phyloP scores from a whole-genome alignment of 2,329 filamentous ascomycete genomes.

The Cladophialophora psammophila region DNA sequence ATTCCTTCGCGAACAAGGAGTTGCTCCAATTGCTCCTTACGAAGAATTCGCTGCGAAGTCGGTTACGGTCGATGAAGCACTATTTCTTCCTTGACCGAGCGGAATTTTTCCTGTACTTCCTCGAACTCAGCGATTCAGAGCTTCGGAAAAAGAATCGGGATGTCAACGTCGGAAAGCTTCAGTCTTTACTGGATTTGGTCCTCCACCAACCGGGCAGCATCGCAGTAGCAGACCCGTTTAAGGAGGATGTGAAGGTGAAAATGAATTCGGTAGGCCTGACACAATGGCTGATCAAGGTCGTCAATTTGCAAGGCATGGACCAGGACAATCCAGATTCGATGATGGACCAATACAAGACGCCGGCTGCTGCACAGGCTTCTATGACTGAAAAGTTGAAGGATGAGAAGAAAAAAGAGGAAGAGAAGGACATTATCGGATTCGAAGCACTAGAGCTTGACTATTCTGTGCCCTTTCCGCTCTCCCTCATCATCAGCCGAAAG shows the following conservation, averaged over 20 bases:
- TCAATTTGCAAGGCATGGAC: conserved; percentile 95
- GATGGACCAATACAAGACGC: conserved; percentile 75
- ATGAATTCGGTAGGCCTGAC: conserved; percentile 96
- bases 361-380: conserved; percentile 58
- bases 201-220: conserved; percentile 95
- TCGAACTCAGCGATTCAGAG: conserved; percentile 88
- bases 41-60: conserved; percentile 85
- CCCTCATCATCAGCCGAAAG: conserved; percentile 92
- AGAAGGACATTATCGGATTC: conserved; percentile 88
- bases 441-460: conserved; percentile 95
- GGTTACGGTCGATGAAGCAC: conserved; percentile 90
- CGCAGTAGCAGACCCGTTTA: conserved; percentile 93
- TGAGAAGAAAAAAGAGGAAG: conserved; percentile 85
- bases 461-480: conserved; percentile 90
- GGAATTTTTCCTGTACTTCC: conserved; percentile 97
- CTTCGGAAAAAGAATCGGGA: conserved; percentile 85
- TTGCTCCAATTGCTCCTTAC: conserved; percentile 89
- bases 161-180: conserved; percentile 91
- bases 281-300: conserved; percentile 92
- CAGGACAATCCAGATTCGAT: conserved; percentile 71
- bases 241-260: conserved; percentile 95
- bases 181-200: conserved; percentile 93
- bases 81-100: conserved; percentile 99
- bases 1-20: conserved; percentile 93
- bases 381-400: conserved; percentile 56